Conservation (phyloP, 257 asterid genomes). For the Striga asiatica region DNA sequence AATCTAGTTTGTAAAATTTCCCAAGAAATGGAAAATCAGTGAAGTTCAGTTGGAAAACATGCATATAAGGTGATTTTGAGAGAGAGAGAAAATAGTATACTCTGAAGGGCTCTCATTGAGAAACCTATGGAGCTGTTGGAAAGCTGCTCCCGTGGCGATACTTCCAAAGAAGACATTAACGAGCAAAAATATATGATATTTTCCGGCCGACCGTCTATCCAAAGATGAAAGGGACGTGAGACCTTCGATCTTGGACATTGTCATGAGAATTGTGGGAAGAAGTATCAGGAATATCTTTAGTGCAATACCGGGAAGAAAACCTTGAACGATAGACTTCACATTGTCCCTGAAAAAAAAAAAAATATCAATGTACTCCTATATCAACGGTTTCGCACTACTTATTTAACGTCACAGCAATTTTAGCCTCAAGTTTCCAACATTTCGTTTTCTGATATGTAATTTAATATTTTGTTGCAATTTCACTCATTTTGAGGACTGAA, state of each 20-base stretch:
- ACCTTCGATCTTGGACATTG: conserved; percentile 71
- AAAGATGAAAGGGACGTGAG: conserved; percentile 53
- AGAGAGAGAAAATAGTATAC: no score
- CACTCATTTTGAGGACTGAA: no score
- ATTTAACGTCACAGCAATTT: no score
- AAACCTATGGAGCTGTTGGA: conserved; percentile 61
- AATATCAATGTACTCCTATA: conserved; percentile 35
- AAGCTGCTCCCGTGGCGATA: conserved; percentile 75
- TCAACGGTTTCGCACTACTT: conserved; percentile 37
- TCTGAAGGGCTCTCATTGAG: conserved; percentile 54
- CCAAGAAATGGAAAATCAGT: no score
- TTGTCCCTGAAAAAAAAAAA: conserved; percentile 26
- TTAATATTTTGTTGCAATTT: no score
- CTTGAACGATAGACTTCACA: conserved; percentile 58
- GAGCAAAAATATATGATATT: conserved; percentile 62
- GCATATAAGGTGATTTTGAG: no score
- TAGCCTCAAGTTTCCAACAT: no score
- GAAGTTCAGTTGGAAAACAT: no score
- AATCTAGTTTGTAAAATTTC: no score
- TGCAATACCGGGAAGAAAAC: conserved; percentile 76
- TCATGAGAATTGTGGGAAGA: conserved; percentile 55
- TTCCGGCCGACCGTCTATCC: conserved; percentile 66
- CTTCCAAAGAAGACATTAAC: conserved; percentile 85
- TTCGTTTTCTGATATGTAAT: no score
- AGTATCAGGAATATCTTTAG: conserved; percentile 52